These are phyloP conservation scores for Emergomyces orientalis DNA, from an alignment of 2,329 filamentous ascomycete species.

Conservation along the genomic window DNA sequence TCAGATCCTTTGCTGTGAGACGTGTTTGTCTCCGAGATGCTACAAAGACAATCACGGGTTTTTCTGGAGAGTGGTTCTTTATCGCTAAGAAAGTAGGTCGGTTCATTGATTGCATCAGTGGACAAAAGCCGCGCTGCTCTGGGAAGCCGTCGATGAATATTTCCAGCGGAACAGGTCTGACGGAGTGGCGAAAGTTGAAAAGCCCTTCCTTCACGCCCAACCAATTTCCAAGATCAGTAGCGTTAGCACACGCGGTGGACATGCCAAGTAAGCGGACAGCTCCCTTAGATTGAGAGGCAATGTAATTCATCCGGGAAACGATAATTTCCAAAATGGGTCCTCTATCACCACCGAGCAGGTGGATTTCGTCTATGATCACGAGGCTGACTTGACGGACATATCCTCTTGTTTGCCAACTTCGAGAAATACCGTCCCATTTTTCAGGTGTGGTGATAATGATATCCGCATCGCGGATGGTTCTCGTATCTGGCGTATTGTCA, in stretches of 20 bases:
- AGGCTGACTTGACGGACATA: slow-evolving; percentile 92
- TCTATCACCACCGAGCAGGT: slow-evolving; percentile 89
- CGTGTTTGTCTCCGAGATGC: slow-evolving; percentile 91
- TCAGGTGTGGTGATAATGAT: slow-evolving; percentile 99
- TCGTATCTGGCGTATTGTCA: slow-evolving; percentile 95
- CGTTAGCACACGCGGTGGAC: slow-evolving; percentile 97
- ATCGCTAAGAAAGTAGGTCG: slow-evolving; percentile 92
- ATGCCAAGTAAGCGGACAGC: slow-evolving; percentile 90
- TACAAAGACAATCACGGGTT: slow-evolving; percentile 97
- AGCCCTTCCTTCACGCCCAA: slow-evolving; percentile 89
- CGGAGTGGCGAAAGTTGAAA: slow-evolving; percentile 96
- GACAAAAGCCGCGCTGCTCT: slow-evolving; percentile 88
- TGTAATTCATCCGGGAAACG: slow-evolving; percentile 91
- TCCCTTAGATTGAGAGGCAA: slow-evolving; percentile 84
- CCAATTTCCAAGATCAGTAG: slow-evolving; percentile 89
- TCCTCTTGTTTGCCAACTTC: slow-evolving; percentile 95
- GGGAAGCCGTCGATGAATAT: slow-evolving; percentile 98
- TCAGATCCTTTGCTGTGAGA: slow-evolving; percentile 87
- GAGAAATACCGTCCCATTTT: slow-evolving; percentile 98
- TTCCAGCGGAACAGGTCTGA: slow-evolving; percentile 88
- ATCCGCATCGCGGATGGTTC: slow-evolving; percentile 89
- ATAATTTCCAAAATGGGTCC: slow-evolving; percentile 98
- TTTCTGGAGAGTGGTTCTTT: slow-evolving; percentile 90
- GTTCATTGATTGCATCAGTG: slow-evolving; percentile 99
- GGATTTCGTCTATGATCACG: slow-evolving; percentile 98